These are phyloP conservation scores for Acacia confusa DNA, from an alignment of 306 rosid species.

Conservation along the genomic window DNA sequence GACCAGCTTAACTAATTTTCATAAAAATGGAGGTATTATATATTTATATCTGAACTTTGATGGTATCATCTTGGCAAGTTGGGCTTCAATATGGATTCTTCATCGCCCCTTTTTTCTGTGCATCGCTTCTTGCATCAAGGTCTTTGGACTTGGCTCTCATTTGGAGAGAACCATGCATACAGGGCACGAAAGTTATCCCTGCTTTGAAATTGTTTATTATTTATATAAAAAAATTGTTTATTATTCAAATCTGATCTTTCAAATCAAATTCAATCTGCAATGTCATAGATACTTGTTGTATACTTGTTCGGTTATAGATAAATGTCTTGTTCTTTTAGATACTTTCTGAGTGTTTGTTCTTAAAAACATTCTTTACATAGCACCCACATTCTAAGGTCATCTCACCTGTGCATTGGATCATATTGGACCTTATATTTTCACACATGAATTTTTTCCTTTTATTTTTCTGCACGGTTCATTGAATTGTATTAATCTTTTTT, in stretches of 20 bases:
- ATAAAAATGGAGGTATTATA: too few species aligned
- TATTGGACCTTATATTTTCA: too few species aligned
- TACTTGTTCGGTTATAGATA: too few species aligned
- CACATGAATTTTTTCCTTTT: too few species aligned
- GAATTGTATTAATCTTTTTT: neutral
- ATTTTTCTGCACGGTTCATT: neutral
- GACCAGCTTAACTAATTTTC: too few species aligned
- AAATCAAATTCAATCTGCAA: neutral
- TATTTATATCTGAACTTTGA: too few species aligned
- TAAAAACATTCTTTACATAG: neutral
- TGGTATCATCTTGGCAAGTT: too few species aligned
- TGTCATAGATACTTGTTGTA: neutral
- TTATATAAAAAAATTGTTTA: constrained; percentile 15
- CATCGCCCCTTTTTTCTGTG: too few species aligned
- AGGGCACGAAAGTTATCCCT: neutral
- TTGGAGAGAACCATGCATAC: neutral
- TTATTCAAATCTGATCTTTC: neutral
- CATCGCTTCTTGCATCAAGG: too few species aligned
- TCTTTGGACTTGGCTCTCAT: too few species aligned
- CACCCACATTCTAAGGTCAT: neutral
- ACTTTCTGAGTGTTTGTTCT: neutral
- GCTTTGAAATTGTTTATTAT: neutral
- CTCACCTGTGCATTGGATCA: neutral
- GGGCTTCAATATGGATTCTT: too few species aligned
- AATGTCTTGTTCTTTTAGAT: constrained; percentile 2